A percentile compares a stretch with the other conserved stretches of the same genome.
phyloP scores from a whole-genome alignment of 192 early-diverging fungal species.

The Entomortierella parvispora region DNA sequence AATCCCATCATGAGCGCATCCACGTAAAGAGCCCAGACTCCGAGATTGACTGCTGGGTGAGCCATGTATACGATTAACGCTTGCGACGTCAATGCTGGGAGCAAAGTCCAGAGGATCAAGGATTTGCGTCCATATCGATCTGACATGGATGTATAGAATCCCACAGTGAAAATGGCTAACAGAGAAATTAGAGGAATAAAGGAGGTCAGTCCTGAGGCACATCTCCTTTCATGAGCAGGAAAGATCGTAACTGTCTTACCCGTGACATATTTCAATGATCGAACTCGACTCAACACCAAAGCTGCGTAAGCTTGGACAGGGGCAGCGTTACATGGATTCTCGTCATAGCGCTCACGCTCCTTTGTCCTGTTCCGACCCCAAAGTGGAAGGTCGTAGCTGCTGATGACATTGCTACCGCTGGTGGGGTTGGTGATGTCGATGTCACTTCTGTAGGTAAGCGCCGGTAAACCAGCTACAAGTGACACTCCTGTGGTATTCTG shows the following conservation, averaged over 20 bases:
- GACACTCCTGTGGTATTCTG: not conserved
- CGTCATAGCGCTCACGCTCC: not conserved
- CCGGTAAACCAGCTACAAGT: not conserved
- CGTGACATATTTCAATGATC: constrained; percentile 29
- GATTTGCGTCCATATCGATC: constrained; percentile 28
- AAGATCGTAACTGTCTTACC: too few species aligned
- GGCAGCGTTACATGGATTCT: constrained; percentile 12
- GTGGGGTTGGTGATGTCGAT: not conserved
- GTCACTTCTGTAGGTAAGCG: not conserved
- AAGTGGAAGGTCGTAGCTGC: not conserved
- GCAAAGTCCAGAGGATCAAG: constrained; percentile 24
- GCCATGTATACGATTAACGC: constrained; percentile 34
- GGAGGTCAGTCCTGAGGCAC: not conserved
- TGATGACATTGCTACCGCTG: not conserved
- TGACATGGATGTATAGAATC: constrained; percentile 27
- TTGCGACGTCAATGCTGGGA: constrained; percentile 17
- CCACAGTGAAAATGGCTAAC: constrained; percentile 37
- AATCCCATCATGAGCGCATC: constrained; percentile 25
- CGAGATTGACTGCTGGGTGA: constrained; percentile 16
- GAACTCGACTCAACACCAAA: constrained; percentile 14
- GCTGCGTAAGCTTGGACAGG: constrained; percentile 16
- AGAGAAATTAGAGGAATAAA: not conserved
- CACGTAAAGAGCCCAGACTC: constrained; percentile 14
- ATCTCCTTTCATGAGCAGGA: too few species aligned
- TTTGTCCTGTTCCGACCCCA: not conserved